Evolutionary conservation across 139 green algal genomes (phyloP), one percentile per base, ranked within the genome.

Genomic region (Chlorella sp.): DNA sequence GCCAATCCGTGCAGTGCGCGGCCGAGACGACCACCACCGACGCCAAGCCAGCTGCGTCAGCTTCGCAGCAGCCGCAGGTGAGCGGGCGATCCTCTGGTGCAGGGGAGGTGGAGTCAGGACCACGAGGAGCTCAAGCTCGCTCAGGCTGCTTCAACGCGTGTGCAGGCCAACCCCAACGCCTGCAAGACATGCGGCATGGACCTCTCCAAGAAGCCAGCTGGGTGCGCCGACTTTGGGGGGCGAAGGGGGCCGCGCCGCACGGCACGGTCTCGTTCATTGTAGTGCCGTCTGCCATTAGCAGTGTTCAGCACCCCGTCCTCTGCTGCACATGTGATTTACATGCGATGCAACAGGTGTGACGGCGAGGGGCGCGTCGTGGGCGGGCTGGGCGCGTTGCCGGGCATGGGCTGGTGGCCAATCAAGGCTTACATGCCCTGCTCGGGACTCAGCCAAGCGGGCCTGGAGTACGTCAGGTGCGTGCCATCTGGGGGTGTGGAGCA

Each of bases 371-470:
- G 91, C 14, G 78, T 93, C 1, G 78, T 86, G 1, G 91, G 91
- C 30, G 91, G 91, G 29, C 69, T 96, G 31, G 91, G 81, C 1
- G 80, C 89, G 0, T 34, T 96, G 24, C 85, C 87, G 2, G 87
- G 86, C 31, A 91, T 95, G 71, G 77, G 82, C 1, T 96, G 91
- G 91, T 96, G 86, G 81, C 91, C 91, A 5, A 94, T 96, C 74
- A 96, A 96, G 83, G 91, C 89, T 0, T 96, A 96, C 74, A 74
- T 89, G 29, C 91, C 91, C 1, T 96, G 91, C 72, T 73, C 86
- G 29, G 77, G 74, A 5, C 80, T 86, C 30, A 71, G 75, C 2
- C 67, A 82, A 27, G 81, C 78, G 0, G 90, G 90, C 22, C 62
- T 91, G 20, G 76, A 78, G 5, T 96, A 96, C 78, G 77, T 76